A percentile compares a stretch with the other conserved stretches of the same genome.
Evolutionary conservation across 2,329 filamentous ascomycete species (phyloP).

Genomic region (Neospermospora avenae): DNA sequence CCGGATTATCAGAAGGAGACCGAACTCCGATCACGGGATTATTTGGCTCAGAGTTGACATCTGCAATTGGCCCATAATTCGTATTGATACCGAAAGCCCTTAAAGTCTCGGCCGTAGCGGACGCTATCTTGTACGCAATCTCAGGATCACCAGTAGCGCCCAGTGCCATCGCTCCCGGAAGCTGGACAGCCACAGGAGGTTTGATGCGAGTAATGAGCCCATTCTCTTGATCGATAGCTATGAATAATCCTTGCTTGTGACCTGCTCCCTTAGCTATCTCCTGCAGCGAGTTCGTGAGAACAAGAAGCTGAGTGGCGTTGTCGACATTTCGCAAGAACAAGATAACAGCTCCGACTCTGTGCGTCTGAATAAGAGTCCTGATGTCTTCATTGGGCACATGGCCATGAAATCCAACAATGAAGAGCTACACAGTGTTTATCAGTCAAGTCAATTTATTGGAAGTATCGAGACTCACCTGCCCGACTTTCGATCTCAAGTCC

Average conservation of each 20-base stretch:
- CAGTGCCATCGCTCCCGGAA: conserved; percentile 44
- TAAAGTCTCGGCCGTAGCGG: conserved; percentile 40
- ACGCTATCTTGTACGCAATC: conserved; percentile 37
- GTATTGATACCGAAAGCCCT: conserved; percentile 42
- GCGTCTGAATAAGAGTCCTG: conserved; percentile 40
- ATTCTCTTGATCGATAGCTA: conserved; percentile 45
- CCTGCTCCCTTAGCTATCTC: conserved; percentile 39
- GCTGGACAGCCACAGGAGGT: conserved; percentile 39
- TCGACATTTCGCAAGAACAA: conserved; percentile 42
- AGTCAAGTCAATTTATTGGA: background rate
- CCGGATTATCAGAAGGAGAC: conserved; percentile 41
- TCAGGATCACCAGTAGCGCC: conserved; percentile 38
- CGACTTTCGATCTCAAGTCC: conserved; percentile 27
- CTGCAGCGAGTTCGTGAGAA: conserved; percentile 38
- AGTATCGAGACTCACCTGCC: conserved; percentile 25
- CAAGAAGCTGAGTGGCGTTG: conserved; percentile 39
- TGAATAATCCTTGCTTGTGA: conserved; percentile 41
- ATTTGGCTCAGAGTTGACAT: conserved; percentile 43
- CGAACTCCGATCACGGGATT: conserved; percentile 44
- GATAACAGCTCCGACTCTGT: conserved; percentile 41
- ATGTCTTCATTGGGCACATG: conserved; percentile 39
- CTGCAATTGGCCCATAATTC: conserved; percentile 44
- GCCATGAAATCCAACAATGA: conserved; percentile 43
- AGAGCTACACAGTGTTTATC: conserved; percentile 35
- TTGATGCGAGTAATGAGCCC: conserved; percentile 42